Evolutionary conservation across 2,329 filamentous ascomycete genomes (phyloP).

Genomic region (Penicillium sp.): DNA sequence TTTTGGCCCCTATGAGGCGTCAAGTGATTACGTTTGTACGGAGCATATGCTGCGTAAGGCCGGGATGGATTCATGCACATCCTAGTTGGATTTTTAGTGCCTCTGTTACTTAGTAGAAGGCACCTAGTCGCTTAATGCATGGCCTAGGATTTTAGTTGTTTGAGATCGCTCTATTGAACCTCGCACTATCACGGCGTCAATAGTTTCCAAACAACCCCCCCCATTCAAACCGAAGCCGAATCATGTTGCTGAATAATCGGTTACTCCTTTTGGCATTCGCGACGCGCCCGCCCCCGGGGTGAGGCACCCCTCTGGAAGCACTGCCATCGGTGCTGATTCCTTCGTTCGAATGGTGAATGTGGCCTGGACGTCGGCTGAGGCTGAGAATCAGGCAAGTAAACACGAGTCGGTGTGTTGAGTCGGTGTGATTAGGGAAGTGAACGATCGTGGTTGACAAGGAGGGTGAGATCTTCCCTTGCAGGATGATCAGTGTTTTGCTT

Average conservation of each 20-base stretch:
- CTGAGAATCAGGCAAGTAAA: neutral
- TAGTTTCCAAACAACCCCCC: neutral
- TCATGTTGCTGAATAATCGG: neutral
- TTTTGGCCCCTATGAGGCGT: neutral
- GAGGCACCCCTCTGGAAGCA: neutral
- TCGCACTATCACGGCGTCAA: neutral
- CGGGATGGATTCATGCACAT: neutral
- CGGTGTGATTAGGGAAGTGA: conserved; percentile 1
- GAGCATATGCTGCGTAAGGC: neutral
- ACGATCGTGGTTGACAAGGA: neutral
- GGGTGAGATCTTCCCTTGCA: neutral
- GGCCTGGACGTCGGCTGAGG: neutral
- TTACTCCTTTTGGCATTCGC: neutral
- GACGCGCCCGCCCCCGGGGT: neutral
- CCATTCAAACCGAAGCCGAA: neutral
- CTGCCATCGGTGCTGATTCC: neutral
- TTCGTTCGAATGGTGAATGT: neutral
- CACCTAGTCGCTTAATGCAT: neutral
- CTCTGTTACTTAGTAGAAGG: no score
- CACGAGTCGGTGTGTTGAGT: conserved; percentile 1
- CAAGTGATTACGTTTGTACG: neutral
- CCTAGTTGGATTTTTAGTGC: neutral
- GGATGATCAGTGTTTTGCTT: neutral
- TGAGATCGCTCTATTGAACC: neutral
- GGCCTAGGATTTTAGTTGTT: neutral